Evolutionary conservation across 345 rosid genomes (phyloP).

Genomic region (Orychophragmus violaceus): DNA sequence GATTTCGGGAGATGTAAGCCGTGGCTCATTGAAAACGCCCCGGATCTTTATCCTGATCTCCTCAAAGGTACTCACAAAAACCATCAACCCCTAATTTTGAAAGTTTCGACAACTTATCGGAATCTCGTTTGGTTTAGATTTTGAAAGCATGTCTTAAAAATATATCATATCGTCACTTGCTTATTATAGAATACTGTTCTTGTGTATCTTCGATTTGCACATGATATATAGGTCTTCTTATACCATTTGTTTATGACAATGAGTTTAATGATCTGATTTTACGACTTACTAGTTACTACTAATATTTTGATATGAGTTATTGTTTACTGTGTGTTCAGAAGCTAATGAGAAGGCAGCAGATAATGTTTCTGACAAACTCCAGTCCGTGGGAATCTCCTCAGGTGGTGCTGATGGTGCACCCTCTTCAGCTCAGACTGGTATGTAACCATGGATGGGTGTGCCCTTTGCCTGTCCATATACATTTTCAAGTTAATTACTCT

Average conservation of each 20-base stretch:
- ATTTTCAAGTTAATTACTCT: neutral
- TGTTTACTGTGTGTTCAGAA: constrained; percentile 32
- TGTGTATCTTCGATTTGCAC: neutral
- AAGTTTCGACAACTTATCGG: neutral
- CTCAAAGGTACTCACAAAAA: constrained; percentile 70
- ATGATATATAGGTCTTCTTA: too few species aligned
- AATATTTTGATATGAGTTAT: neutral
- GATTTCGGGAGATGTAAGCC: constrained; percentile 92
- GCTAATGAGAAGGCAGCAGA: constrained; percentile 57
- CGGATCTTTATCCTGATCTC: constrained; percentile 84
- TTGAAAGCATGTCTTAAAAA: neutral
- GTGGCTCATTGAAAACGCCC: constrained; percentile 78
- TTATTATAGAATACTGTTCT: neutral
- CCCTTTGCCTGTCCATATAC: neutral
- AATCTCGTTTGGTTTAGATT: neutral
- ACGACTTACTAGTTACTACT: neutral
- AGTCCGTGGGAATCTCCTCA: constrained; percentile 59
- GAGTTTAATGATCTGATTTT: neutral
- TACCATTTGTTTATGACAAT: neutral
- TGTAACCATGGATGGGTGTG: neutral
- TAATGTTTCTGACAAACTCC: constrained; percentile 60
- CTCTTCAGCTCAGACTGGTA: constrained; percentile 38
- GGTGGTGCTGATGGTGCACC: constrained; percentile 46
- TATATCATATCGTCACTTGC: neutral
- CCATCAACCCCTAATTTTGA: neutral